Conservation (phyloP, 2,329 filamentous ascomycete species). For the Colletotrichum sp. region DNA sequence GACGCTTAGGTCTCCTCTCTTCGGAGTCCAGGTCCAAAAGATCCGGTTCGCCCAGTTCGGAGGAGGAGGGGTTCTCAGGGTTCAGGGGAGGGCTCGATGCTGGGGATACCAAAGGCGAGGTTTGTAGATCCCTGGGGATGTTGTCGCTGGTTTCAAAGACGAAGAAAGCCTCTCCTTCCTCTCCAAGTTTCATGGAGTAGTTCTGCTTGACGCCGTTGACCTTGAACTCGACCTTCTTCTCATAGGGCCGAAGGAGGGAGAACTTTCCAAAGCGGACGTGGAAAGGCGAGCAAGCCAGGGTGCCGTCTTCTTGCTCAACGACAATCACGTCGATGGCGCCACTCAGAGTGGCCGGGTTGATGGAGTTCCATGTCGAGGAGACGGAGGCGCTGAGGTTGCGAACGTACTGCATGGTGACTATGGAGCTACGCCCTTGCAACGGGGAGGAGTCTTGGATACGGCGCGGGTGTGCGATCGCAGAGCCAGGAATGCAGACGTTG, state of each 20-base stretch:
- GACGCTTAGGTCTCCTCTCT: conserved; percentile 45
- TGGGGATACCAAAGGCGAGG: conserved; percentile 90
- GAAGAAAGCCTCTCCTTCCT: conserved; percentile 98
- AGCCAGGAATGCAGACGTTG: not conserved
- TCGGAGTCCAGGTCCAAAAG: conserved; percentile 68
- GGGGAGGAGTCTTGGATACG: not conserved
- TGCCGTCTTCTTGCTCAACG: conserved; percentile 93
- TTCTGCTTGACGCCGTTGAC: conserved; percentile 93
- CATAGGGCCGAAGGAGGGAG: conserved; percentile 89
- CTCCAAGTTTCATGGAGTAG: conserved; percentile 97
- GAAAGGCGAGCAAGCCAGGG: conserved; percentile 90
- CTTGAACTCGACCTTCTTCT: conserved; percentile 98
- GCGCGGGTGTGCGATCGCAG: not conserved
- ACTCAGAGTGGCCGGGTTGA: conserved; percentile 96
- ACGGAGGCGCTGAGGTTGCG: conserved; percentile 93
- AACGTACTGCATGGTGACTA: conserved; percentile 88
- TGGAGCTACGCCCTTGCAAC: not conserved
- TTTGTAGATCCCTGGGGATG: conserved; percentile 93
- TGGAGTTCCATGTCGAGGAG: conserved; percentile 98
- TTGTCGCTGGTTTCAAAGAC: conserved; percentile 94
- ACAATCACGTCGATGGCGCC: conserved; percentile 99
- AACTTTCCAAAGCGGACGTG: conserved; percentile 99
- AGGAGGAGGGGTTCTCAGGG: conserved; percentile 45
- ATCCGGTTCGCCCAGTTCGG: conserved; percentile 70
- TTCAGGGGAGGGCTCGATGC: conserved; percentile 79